Base-by-base conservation (phyloP, 768 basidiomycete genomes). In the Termitomyces sp. region DNA sequence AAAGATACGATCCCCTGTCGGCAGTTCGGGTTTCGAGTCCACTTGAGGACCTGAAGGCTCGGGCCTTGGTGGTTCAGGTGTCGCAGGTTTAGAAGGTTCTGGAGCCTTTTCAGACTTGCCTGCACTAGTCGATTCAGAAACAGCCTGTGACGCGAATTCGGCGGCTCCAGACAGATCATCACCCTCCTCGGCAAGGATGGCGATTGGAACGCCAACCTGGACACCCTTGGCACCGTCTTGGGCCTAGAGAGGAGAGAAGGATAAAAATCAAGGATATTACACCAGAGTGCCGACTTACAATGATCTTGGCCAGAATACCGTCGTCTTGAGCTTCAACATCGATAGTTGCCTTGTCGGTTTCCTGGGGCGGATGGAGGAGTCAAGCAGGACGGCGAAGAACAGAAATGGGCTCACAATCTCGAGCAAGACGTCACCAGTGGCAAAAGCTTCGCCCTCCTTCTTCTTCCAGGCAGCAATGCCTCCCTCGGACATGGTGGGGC, bases 341-440 rank as follows among this genome's bases (percentile, higher is more conserved):
- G 76, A 99, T 98, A 52, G 95, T 96, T 25, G 97, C 96, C 84
- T 99, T 99, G 88, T 99, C 97, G 57, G 97, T 99, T 89, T 99
- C 97, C 94, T 96, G 64, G 14, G 38, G 37, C 17, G 46, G 51
- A 61, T 47, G 57, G 60, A 60, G 50, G 60, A 60, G 50, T 45
- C 60, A 61, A 45, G 66, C 63, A 67, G 63, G 54, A 63, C 55
- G 32, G 34, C 17, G 53, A 38, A 25, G 12, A 29, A 48, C n/a
- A 46, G 40, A 51, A 50, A 52, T 57, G 49, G 45, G 43, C 87
- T 70, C 65, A 96, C 95, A 69, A 99, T 96, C 77, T 98, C 96
- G 51, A 98, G 87, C 62, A 99, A 77, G 64, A 99, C 95, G 70
- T 99, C 97, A 31, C 97, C 96, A 7, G 88, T 85, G 17, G 86